phyloP scores from a whole-genome alignment of 2,329 filamentous ascomycete genomes.

The Botryosphaeria dothidea region DNA sequence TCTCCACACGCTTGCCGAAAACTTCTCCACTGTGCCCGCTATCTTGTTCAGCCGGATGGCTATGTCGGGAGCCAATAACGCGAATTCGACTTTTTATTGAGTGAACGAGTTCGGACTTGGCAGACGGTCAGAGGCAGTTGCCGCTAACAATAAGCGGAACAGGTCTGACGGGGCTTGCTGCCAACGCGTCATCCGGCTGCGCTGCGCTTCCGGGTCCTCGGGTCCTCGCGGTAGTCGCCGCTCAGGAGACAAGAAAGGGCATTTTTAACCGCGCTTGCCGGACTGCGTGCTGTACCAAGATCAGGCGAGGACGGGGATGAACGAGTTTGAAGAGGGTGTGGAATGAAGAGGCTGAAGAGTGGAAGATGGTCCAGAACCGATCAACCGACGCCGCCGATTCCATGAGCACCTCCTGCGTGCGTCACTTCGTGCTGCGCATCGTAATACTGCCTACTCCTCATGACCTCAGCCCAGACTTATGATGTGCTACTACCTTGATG shows the following conservation, averaged over 20 bases:
- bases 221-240: not conserved
- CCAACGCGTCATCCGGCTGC: constrained; percentile 4
- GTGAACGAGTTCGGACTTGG: too few relatives aligned
- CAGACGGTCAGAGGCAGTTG: too few relatives aligned
- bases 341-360: not conserved
- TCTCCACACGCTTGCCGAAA: too few relatives aligned
- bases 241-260: not conserved
- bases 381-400: not conserved
- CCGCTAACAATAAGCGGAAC: not conserved
- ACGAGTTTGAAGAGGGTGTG: too few relatives aligned
- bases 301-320: not conserved
- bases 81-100: too few relatives aligned
- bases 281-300: not conserved
- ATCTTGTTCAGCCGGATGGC: too few relatives aligned
- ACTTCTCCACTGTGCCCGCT: not conserved
- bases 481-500: not conserved
- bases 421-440: not conserved
- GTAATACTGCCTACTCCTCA: not conserved
- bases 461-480: not conserved
- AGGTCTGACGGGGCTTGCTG: not conserved
- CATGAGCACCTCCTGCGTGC: not conserved
- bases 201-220: not conserved
- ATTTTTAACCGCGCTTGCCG: not conserved
- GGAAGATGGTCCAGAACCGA: not conserved
- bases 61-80: too few relatives aligned